These are phyloP conservation scores for Cucumis sativus DNA, from an alignment of 306 rosid genomes.

Conservation along the genomic window DNA sequence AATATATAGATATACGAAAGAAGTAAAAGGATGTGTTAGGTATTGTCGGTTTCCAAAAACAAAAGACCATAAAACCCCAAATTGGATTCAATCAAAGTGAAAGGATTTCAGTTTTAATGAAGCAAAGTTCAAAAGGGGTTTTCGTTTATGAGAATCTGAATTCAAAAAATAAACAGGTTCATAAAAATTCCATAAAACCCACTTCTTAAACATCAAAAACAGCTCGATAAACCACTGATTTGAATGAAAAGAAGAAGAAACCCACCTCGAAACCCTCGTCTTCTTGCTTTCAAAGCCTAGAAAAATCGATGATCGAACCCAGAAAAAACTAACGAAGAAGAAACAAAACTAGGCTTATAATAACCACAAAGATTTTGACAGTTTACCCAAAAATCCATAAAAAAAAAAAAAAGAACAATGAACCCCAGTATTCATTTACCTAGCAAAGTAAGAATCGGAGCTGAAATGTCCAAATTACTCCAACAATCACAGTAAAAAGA, in stretches of 20 bases:
- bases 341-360: background rate
- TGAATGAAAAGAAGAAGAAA: background rate
- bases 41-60: background rate
- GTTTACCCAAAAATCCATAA: constrained; percentile 30
- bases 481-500: background rate
- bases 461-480: background rate
- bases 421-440: constrained; percentile 21
- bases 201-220: background rate
- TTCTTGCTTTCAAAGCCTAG: background rate
- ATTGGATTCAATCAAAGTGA: background rate
- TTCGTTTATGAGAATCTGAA: background rate
- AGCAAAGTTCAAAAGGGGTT: background rate
- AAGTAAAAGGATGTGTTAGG: background rate
- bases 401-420: constrained; percentile 6
- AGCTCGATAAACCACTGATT: background rate
- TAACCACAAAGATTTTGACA: constrained; percentile 31
- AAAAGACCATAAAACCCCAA: background rate
- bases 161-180: background rate
- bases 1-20: background rate
- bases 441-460: constrained; percentile 14
- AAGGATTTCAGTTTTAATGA: background rate
- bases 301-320: constrained; percentile 4
- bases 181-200: background rate
- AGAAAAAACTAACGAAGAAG: background rate
- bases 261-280: constrained; percentile 9